Evolutionary conservation across 768 basidiomycete genomes (phyloP).

Genomic region (Suillus spraguei): DNA sequence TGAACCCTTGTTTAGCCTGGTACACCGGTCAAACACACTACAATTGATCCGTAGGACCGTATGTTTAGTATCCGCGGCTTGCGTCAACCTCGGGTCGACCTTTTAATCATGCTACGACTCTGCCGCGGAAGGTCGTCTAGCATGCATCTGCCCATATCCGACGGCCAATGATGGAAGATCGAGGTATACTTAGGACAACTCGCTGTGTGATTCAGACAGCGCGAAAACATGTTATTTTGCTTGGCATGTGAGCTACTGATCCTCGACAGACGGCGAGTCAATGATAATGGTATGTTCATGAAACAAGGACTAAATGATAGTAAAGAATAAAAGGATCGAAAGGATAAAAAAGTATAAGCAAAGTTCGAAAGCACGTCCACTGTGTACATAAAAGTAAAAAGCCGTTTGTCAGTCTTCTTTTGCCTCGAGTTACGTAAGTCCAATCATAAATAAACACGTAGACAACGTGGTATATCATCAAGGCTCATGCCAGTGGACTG

Average conservation of each 20-base stretch:
- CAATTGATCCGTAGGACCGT: no score
- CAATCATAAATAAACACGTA: conserved; percentile 27
- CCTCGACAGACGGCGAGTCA: conserved; percentile 13
- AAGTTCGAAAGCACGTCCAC: conserved; percentile 17
- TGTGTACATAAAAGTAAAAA: conserved; percentile 29
- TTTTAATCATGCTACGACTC: background rate
- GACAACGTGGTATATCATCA: conserved; percentile 27
- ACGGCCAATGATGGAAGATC: background rate
- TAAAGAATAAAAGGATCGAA: conserved; percentile 21
- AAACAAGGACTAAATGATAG: conserved; percentile 29
- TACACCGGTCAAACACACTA: background rate
- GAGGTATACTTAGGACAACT: background rate
- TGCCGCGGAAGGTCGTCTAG: background rate
- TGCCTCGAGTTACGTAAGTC: conserved; percentile 15
- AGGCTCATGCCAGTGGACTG: conserved; percentile 24
- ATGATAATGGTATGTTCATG: conserved; percentile 12
- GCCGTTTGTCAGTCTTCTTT: conserved; percentile 28
- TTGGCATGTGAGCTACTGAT: conserved; percentile 18
- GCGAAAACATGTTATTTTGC: conserved; percentile 5
- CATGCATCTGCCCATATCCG: background rate
- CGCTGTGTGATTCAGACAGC: background rate
- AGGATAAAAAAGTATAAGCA: conserved; percentile 10
- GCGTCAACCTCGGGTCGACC: background rate
- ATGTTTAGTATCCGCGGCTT: background rate
- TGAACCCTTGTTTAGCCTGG: background rate